Conservation (phyloP, 2,329 filamentous ascomycete species). For the Malbranchea cinnamomea region DNA sequence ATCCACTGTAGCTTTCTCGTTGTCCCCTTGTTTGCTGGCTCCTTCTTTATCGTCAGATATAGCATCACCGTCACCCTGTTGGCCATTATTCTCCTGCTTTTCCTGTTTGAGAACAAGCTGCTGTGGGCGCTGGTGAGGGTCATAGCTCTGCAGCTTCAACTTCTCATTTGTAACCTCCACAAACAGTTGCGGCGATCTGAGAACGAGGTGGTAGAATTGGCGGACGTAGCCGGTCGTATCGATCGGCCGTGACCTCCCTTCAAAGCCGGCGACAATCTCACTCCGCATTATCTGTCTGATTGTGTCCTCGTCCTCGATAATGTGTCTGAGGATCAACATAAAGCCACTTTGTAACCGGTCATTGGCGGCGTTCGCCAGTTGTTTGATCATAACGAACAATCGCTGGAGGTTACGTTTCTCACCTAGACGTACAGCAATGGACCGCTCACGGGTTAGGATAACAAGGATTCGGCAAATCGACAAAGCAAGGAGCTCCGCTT, state of each 20-base stretch:
- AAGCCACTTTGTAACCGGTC: conserved; percentile 60
- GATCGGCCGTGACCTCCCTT: conserved; percentile 41
- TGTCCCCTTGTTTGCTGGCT: conserved; percentile 20
- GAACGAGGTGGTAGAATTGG: conserved; percentile 59
- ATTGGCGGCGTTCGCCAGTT: conserved; percentile 66
- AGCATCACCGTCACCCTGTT: conserved; percentile 14
- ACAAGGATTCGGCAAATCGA: conserved; percentile 73
- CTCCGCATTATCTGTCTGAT: conserved; percentile 82
- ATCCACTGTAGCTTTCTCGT: conserved; percentile 16
- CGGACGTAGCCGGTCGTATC: conserved; percentile 64
- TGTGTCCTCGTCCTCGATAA: conserved; percentile 85
- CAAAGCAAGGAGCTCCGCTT: conserved; percentile 70
- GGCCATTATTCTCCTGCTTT: conserved; percentile 18
- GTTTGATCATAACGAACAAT: conserved; percentile 89
- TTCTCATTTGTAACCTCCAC: conserved; percentile 77
- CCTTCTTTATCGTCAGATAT: conserved; percentile 1
- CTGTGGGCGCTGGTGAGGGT: conserved; percentile 39
- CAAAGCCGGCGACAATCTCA: conserved; percentile 70
- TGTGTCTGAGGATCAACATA: conserved; percentile 76
- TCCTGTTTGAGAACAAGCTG: conserved; percentile 38
- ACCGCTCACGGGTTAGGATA: conserved; percentile 67
- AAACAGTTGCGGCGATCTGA: conserved; percentile 74
- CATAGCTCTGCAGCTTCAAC: conserved; percentile 55
- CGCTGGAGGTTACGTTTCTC: conserved; percentile 82
- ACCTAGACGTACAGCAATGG: conserved; percentile 59